Conservation (phyloP, 2,329 filamentous ascomycete genomes). For the Talaromyces marneffei region DNA sequence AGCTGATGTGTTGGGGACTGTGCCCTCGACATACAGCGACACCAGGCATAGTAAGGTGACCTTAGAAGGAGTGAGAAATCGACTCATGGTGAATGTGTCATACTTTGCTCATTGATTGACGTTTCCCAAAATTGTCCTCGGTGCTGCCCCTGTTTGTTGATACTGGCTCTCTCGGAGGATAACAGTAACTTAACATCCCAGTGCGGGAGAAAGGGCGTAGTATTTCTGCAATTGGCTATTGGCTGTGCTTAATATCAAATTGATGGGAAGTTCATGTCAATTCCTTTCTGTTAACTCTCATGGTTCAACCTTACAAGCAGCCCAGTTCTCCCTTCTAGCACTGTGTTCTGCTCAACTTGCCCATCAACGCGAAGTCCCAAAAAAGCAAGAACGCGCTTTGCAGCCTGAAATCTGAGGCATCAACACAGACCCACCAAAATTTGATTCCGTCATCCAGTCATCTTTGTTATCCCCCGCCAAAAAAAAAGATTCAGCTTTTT, state of each 20-base stretch:
- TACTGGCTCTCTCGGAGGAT: neutral
- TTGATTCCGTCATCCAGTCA: neutral
- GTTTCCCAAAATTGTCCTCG: neutral
- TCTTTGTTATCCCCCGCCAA: neutral
- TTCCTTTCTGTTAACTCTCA: neutral
- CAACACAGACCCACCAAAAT: neutral
- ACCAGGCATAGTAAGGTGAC: slow-evolving; percentile 75
- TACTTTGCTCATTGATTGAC: neutral
- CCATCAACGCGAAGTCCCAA: neutral
- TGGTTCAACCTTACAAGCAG: neutral
- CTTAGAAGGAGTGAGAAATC: slow-evolving; percentile 83
- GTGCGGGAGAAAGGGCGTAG: neutral
- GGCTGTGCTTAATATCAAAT: neutral
- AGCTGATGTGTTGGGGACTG: slow-evolving; percentile 63
- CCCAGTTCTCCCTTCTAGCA: neutral
- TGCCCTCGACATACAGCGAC: slow-evolving; percentile 70
- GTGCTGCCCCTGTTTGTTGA: neutral
- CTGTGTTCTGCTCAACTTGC: neutral
- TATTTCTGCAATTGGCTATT: neutral
- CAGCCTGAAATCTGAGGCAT: slow-evolving; percentile 3
- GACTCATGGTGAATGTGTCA: slow-evolving; percentile 53
- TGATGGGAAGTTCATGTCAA: neutral
- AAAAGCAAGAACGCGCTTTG: slow-evolving; percentile 3
- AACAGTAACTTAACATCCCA: neutral
- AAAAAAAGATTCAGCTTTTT: neutral